Percentiles rank a stretch among this genome's conserved stretches.
Conservation (phyloP, 805 yeast genomes). For the Monosporozyma yasuniensis region DNA sequence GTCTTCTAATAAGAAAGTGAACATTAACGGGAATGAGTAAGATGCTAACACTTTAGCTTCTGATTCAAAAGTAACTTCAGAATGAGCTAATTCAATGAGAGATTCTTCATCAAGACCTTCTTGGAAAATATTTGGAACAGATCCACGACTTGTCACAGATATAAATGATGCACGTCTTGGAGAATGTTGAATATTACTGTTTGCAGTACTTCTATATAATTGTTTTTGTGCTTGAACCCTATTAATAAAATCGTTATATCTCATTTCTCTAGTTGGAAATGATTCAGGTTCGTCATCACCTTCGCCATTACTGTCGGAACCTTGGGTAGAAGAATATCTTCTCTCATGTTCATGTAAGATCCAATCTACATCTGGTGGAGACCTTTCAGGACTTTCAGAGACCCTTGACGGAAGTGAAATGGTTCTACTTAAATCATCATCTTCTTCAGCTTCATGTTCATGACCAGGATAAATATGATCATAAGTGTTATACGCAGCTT, state of each 20-base stretch:
- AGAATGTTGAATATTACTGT: constrained; percentile 2
- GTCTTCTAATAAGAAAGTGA: constrained; percentile 65
- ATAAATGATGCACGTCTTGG: constrained; percentile 23
- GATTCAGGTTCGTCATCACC: constrained; percentile 8
- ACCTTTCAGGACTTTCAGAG: constrained; percentile 26
- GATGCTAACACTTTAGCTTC: constrained; percentile 31
- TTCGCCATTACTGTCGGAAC: constrained; percentile 17
- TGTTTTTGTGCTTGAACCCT: constrained; percentile 22
- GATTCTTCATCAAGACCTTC: constrained; percentile 19
- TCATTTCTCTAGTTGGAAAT: constrained; percentile 16
- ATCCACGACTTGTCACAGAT: constrained; percentile 25
- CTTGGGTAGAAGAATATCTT: constrained; percentile 28
- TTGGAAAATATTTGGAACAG: constrained; percentile 27
- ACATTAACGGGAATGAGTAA: constrained; percentile 46
- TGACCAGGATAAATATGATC: constrained; percentile 1
- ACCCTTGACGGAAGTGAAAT: constrained; percentile 35
- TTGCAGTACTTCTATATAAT: constrained; percentile 3
- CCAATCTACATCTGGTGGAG: constrained; percentile 34
- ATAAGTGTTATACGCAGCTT: constrained; percentile 5
- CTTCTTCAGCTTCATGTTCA: constrained; percentile 11
- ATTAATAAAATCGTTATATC: constrained; percentile 27
- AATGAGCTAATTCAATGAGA: constrained; percentile 25
- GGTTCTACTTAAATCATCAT: constrained; percentile 34
- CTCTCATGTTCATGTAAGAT: constrained; percentile 34
- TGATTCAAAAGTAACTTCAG: constrained; percentile 29